Evolutionary conservation across 805 yeast species (phyloP).

Genomic region (Maudiozyma bulderi): DNA sequence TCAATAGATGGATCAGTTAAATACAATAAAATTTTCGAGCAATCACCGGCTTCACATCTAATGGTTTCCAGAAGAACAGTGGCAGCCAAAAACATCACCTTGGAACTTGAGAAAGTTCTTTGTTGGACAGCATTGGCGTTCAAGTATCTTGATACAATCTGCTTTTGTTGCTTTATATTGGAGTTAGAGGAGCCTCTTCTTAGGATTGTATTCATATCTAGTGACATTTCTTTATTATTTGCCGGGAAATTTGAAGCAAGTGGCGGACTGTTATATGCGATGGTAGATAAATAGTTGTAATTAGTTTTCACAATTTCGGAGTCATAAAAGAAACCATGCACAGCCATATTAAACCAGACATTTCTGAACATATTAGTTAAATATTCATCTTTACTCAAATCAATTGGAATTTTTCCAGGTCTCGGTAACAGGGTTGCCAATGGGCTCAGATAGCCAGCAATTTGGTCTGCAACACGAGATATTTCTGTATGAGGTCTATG

Average conservation of each 20-base stretch:
- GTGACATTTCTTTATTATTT: slow-evolving; percentile 79
- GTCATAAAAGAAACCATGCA: slow-evolving; percentile 72
- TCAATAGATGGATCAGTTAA: slow-evolving; percentile 78
- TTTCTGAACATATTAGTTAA: slow-evolving; percentile 62
- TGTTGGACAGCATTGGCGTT: slow-evolving; percentile 41
- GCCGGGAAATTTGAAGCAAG: slow-evolving; percentile 73
- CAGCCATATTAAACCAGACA: slow-evolving; percentile 88
- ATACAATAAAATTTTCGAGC: slow-evolving; percentile 67
- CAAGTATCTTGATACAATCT: slow-evolving; percentile 35
- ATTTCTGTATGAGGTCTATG: slow-evolving; percentile 73
- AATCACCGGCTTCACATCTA: slow-evolving; percentile 71
- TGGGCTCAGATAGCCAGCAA: slow-evolving; percentile 55
- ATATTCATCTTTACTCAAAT: slow-evolving; percentile 32
- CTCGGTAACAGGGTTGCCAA: slow-evolving; percentile 67
- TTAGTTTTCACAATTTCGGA: slow-evolving; percentile 46
- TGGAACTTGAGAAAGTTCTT: slow-evolving; percentile 55
- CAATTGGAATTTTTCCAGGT: slow-evolving; percentile 36
- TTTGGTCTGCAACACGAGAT: slow-evolving; percentile 59
- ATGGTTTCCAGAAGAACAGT: slow-evolving; percentile 68
- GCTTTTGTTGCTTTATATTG: slow-evolving; percentile 67
- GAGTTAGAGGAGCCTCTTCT: slow-evolving; percentile 82
- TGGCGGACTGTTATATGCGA: slow-evolving; percentile 84
- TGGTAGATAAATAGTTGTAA: slow-evolving; percentile 43
- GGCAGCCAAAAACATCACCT: slow-evolving; percentile 80
- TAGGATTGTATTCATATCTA: slow-evolving; percentile 83